These are phyloP conservation scores for Leishmania braziliensis DNA, from an alignment of 208 protist species.

Conservation along the genomic window DNA sequence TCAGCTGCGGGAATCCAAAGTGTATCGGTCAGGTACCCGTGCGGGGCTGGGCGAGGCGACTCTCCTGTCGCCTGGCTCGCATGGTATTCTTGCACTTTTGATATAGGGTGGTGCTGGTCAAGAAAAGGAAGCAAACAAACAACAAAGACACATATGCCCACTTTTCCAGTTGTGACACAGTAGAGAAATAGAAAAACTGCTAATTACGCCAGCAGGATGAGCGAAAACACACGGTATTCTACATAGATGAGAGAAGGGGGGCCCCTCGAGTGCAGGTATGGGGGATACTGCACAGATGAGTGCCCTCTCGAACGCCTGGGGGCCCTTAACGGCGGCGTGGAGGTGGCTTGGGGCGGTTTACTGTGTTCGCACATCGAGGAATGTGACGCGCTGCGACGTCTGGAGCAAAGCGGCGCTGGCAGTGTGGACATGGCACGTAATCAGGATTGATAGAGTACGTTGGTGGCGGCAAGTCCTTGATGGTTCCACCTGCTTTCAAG, in stretches of 20 bases:
- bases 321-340: constrained; percentile 47
- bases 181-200: neutral
- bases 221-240: neutral
- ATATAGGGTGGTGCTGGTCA: neutral
- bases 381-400: constrained; percentile 88
- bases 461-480: constrained; percentile 82
- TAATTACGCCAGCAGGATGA: neutral
- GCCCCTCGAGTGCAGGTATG: neutral
- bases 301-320: too few species aligned
- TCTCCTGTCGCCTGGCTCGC: neutral
- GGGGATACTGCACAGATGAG: neutral
- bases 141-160: neutral
- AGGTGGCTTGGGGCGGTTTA: constrained; percentile 85
- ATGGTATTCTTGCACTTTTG: neutral
- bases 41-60: neutral
- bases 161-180: neutral
- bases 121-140: neutral
- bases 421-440: constrained; percentile 89
- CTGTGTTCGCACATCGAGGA: constrained; percentile 77
- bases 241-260: neutral
- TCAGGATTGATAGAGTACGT: constrained; percentile 87
- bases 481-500: constrained; percentile 72
- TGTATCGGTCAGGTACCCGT: neutral
- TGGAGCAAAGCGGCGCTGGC: constrained; percentile 79
- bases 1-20: neutral